These are phyloP conservation scores for Ascochyta fabae DNA, from an alignment of 2,329 filamentous ascomycete species.

Conservation along the genomic window DNA sequence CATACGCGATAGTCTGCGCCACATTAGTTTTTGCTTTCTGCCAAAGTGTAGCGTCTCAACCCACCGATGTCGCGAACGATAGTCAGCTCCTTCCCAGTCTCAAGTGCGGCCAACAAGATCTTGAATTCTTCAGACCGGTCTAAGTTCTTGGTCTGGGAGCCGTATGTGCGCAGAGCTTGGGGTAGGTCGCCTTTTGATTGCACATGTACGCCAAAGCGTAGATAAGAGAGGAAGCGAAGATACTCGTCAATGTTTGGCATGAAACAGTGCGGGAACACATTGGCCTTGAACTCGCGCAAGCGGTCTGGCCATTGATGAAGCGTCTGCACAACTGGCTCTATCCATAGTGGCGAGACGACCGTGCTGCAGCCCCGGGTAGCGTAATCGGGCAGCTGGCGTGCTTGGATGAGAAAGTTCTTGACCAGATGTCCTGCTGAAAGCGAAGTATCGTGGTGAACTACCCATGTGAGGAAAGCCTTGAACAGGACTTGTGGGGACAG, in stretches of 20 bases:
- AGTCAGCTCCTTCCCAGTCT: slow-evolving; percentile 56
- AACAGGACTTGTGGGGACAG: slow-evolving; percentile 30
- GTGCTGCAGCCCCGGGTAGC: not conserved
- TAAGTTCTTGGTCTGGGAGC: slow-evolving; percentile 17
- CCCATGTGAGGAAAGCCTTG: slow-evolving; percentile 43
- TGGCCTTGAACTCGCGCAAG: slow-evolving; percentile 51
- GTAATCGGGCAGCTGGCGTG: slow-evolving; percentile 31
- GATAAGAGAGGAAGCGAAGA: slow-evolving; percentile 47
- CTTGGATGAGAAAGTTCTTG: slow-evolving; percentile 41
- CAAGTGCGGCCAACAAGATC: slow-evolving; percentile 49
- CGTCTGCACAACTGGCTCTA: slow-evolving; percentile 44
- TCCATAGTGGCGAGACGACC: slow-evolving; percentile 44
- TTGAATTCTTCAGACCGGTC: slow-evolving; percentile 38
- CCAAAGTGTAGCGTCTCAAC: slow-evolving; percentile 9
- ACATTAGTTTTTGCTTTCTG: not conserved
- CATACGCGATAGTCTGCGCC: slow-evolving; percentile 32
- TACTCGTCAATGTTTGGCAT: slow-evolving; percentile 50
- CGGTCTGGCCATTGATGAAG: slow-evolving; percentile 45
- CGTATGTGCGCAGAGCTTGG: slow-evolving; percentile 15
- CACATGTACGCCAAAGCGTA: slow-evolving; percentile 45
- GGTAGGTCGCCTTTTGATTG: slow-evolving; percentile 26
- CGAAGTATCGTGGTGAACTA: slow-evolving; percentile 50
- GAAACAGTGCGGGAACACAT: slow-evolving; percentile 58
- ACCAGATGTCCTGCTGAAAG: slow-evolving; percentile 49
- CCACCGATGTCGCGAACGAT: slow-evolving; percentile 51